Evolutionary conservation across 2,329 filamentous ascomycete species (phyloP).

Genomic region (Trichoderma polysporum): DNA sequence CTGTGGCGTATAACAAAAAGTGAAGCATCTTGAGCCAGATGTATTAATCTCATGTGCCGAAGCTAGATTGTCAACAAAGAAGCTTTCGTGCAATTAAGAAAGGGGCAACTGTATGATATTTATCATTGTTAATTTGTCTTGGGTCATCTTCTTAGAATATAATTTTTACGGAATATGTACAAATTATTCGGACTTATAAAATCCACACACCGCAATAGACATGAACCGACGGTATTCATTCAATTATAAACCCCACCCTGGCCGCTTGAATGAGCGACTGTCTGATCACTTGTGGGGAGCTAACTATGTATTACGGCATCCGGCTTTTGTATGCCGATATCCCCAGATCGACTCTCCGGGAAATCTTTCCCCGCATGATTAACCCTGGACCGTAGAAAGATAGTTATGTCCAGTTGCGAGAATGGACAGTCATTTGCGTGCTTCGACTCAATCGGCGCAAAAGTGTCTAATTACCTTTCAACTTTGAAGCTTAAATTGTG

Average conservation of each 20-base stretch:
- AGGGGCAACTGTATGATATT: neutral
- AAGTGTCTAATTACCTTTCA: neutral
- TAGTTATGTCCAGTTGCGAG: neutral
- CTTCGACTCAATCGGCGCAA: neutral
- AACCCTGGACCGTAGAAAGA: neutral
- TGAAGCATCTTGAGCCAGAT: neutral
- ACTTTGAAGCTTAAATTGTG: neutral
- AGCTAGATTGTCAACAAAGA: neutral
- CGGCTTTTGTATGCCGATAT: slow-evolving; percentile 8
- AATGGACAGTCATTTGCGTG: neutral
- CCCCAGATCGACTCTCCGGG: neutral
- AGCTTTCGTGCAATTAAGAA: neutral
- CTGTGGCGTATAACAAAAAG: neutral
- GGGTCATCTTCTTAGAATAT: neutral
- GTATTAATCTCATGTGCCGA: neutral
- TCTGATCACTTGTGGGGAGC: neutral
- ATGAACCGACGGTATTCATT: slow-evolving; percentile 16
- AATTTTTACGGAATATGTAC: neutral
- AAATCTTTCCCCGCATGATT: slow-evolving; percentile 13
- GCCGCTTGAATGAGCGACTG: neutral
- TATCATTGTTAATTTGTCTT: neutral
- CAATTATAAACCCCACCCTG: neutral
- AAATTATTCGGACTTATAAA: neutral
- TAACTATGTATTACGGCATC: neutral
- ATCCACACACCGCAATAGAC: neutral